Conservation (phyloP, 2,329 filamentous ascomycete genomes). For the Leptographium lundbergii region DNA sequence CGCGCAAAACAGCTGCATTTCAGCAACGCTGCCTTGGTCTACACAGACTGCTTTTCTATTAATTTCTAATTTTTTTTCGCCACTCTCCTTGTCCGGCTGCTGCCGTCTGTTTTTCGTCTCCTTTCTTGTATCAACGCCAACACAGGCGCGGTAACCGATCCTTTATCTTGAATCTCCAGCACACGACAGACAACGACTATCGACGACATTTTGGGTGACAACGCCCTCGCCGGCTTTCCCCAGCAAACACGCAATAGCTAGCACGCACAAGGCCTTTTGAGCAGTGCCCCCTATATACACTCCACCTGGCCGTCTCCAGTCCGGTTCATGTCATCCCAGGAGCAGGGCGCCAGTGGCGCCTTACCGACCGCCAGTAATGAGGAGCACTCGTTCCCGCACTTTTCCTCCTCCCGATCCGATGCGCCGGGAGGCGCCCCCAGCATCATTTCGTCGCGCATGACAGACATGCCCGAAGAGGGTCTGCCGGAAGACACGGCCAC, state of each 20-base stretch:
- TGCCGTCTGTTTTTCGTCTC: background rate
- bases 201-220: background rate
- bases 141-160: background rate
- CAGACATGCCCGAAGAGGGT: slow-evolving; percentile 48
- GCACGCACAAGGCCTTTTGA: background rate
- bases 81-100: background rate
- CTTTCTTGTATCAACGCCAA: background rate
- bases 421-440: slow-evolving; percentile 37
- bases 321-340: slow-evolving; percentile 15
- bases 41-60: background rate
- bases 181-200: background rate
- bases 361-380: slow-evolving; percentile 18
- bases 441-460: slow-evolving; percentile 62
- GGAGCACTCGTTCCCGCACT: slow-evolving; percentile 28
- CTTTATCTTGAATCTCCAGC: background rate
- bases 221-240: background rate
- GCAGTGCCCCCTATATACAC: background rate
- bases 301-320: background rate
- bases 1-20: background rate
- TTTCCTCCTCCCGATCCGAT: slow-evolving; percentile 27
- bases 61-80: background rate
- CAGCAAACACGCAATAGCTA: background rate
- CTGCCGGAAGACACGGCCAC: slow-evolving; percentile 20
- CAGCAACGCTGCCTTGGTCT: background rate
- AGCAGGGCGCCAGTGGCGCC: slow-evolving; percentile 22